Evolutionary conservation across 2,329 filamentous ascomycete species (phyloP).

Genomic region (Talaromyces sp.): DNA sequence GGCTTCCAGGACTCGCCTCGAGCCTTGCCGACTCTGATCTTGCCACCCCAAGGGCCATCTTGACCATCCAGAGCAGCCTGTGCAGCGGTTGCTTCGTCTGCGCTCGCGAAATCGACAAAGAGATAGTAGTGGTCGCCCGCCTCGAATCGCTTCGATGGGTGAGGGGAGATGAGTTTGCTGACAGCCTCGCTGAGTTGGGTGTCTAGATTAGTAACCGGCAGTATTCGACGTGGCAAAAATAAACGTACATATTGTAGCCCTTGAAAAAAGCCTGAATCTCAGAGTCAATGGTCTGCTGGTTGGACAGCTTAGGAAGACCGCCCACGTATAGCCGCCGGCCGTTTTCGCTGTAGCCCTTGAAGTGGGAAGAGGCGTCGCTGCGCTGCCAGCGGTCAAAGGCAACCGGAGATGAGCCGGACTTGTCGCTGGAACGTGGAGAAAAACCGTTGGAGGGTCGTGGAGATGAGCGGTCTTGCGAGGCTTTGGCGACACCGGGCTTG

Average conservation of each 20-base stretch:
- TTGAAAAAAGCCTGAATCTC: conserved; percentile 42
- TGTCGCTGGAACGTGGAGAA: conserved; percentile 10
- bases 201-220: background rate
- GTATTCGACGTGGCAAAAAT: background rate
- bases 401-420: conserved; percentile 13
- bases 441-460: conserved; percentile 17
- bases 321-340: conserved; percentile 44
- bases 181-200: conserved; percentile 35
- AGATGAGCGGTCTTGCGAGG: conserved; percentile 23
- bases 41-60: conserved; percentile 35
- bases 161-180: conserved; percentile 54
- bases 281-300: conserved; percentile 36
- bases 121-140: conserved; percentile 58
- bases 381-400: conserved; percentile 40
- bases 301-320: conserved; percentile 39
- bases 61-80: conserved; percentile 40
- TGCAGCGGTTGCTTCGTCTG: conserved; percentile 51
- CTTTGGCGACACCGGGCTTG: conserved; percentile 59
- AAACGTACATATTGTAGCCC: conserved; percentile 37
- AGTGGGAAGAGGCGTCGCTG: conserved; percentile 30
- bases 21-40: conserved; percentile 35
- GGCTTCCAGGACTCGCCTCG: conserved; percentile 30
- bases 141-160: conserved; percentile 48
- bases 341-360: conserved; percentile 28
- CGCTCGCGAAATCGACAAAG: conserved; percentile 58